A percentile compares a stretch with the other conserved stretches of the same genome.
phyloP scores from a whole-genome alignment of 2,329 filamentous ascomycete species.

The Phialophora verrucosa region DNA sequence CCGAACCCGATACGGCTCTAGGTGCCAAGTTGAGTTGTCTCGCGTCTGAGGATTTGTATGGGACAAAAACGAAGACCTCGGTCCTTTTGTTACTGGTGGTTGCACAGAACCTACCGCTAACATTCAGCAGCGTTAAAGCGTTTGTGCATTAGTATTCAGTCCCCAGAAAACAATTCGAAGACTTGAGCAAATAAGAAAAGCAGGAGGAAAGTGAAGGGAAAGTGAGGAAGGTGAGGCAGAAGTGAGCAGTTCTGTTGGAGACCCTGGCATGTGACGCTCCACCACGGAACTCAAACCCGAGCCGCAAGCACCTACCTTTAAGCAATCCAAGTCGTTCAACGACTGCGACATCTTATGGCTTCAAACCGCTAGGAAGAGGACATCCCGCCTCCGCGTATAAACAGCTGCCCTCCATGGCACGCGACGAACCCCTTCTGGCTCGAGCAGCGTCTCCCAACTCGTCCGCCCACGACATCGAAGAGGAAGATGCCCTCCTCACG shows the following conservation, averaged over 20 bases:
- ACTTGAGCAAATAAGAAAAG: not conserved
- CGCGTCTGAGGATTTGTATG: not conserved
- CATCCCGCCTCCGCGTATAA: too few species aligned
- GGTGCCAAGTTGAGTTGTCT: not conserved
- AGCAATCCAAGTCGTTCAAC: not conserved
- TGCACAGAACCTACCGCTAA: not conserved
- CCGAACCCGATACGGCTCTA: not conserved
- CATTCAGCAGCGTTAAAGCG: not conserved
- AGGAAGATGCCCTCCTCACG: slow-evolving; percentile 68
- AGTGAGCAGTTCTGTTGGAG: not conserved
- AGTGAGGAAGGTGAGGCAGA: not conserved
- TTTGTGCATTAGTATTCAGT: too few species aligned
- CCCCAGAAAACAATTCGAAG: too few species aligned
- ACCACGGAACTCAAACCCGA: not conserved
- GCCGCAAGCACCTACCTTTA: not conserved
- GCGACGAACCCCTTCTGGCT: slow-evolving; percentile 60
- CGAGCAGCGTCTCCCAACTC: slow-evolving; percentile 63
- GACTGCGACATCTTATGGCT: slow-evolving; percentile 1
- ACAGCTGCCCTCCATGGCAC: slow-evolving; percentile 31
- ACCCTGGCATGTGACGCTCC: not conserved
- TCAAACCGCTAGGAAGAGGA: not conserved
- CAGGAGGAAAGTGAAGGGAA: not conserved
- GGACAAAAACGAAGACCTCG: too few species aligned
- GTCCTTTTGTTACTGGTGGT: not conserved
- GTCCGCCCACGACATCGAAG: slow-evolving; percentile 61